Evolutionary conservation across 495 filamentous ascomycete genomes (phyloP).

Genomic region (Apodospora peruviana): DNA sequence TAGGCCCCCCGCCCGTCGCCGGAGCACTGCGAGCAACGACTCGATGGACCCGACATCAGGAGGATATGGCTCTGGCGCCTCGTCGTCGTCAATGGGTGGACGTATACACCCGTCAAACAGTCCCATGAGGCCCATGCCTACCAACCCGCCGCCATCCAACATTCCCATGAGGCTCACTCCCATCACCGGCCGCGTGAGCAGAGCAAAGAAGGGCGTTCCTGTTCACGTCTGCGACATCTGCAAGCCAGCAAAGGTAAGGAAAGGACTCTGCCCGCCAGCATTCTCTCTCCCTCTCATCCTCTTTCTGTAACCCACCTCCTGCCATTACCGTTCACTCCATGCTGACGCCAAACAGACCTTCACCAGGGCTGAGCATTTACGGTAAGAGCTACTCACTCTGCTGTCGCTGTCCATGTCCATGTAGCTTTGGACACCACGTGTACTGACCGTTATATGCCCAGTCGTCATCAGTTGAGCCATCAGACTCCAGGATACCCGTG

Average conservation of each 20-base stretch:
- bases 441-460: slow-evolving; percentile 26
- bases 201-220: slow-evolving; percentile 76
- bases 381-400: slow-evolving; percentile 43
- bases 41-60: slow-evolving; percentile 35
- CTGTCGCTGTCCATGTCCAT: no score
- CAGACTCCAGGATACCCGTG: slow-evolving; percentile 65
- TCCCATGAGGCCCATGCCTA: slow-evolving; percentile 36
- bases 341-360: slow-evolving; percentile 52
- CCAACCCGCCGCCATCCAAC: slow-evolving; percentile 22
- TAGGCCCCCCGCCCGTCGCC: slow-evolving; percentile 28
- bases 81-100: slow-evolving; percentile 25
- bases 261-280: slow-evolving; percentile 1
- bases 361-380: slow-evolving; percentile 80
- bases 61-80: slow-evolving; percentile 29
- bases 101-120: slow-evolving; percentile 15
- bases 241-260: slow-evolving; percentile 53
- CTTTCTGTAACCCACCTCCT: slow-evolving; percentile 9
- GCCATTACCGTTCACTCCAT: background rate
- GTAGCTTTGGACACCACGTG: background rate
- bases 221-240: slow-evolving; percentile 71
- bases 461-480: slow-evolving; percentile 86
- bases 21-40: slow-evolving; percentile 38
- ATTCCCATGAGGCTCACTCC: slow-evolving; percentile 55
- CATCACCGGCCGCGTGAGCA: slow-evolving; percentile 69
- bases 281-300: background rate